phyloP scores from a whole-genome alignment of 352 stramenopile species.

The Pythium monospermum region DNA sequence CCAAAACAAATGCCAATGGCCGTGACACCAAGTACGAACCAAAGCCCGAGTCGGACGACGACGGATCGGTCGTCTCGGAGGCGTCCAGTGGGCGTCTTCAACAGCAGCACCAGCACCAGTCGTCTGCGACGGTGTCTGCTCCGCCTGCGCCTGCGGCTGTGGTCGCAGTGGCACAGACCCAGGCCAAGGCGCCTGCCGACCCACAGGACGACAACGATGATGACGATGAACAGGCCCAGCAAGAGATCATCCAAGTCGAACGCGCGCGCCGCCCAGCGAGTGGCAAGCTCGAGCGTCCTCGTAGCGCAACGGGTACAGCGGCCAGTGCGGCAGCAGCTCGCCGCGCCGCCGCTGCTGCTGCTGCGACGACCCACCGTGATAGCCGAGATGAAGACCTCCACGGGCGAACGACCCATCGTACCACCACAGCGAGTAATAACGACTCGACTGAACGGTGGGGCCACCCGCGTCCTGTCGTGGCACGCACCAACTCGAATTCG shows the following conservation, averaged over 20 bases:
- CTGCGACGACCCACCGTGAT: slow-evolving; percentile 16
- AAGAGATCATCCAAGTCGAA: slow-evolving; percentile 42
- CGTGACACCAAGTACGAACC: slow-evolving; percentile 17
- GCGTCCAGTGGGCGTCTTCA: slow-evolving; percentile 13
- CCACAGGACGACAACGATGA: slow-evolving; percentile 22
- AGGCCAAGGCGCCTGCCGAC: slow-evolving; percentile 11
- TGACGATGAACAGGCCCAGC: slow-evolving; percentile 34
- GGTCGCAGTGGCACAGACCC: background rate
- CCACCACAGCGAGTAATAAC: slow-evolving; percentile 33
- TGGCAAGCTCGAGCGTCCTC: slow-evolving; percentile 36
- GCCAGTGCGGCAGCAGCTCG: slow-evolving; percentile 17
- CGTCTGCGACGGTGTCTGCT: background rate
- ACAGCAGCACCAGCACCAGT: slow-evolving; percentile 8
- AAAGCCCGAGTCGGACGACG: slow-evolving; percentile 41
- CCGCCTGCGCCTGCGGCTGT: background rate
- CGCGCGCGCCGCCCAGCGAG: slow-evolving; percentile 23
- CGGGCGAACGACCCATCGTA: slow-evolving; percentile 9
- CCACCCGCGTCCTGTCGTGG: slow-evolving; percentile 27
- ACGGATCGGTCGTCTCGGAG: slow-evolving; percentile 28
- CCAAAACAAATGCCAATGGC: slow-evolving; percentile 3
- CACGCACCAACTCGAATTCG: slow-evolving; percentile 7
- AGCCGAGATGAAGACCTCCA: slow-evolving; percentile 10
- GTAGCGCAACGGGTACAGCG: slow-evolving; percentile 32
- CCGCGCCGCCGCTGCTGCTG: slow-evolving; percentile 11
- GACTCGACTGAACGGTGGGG: slow-evolving; percentile 45